Evolutionary conservation across 148 eudicot genomes (phyloP), one percentile per base, ranked within the genome.

Genomic region (Vaccinium vitisidaea): DNA sequence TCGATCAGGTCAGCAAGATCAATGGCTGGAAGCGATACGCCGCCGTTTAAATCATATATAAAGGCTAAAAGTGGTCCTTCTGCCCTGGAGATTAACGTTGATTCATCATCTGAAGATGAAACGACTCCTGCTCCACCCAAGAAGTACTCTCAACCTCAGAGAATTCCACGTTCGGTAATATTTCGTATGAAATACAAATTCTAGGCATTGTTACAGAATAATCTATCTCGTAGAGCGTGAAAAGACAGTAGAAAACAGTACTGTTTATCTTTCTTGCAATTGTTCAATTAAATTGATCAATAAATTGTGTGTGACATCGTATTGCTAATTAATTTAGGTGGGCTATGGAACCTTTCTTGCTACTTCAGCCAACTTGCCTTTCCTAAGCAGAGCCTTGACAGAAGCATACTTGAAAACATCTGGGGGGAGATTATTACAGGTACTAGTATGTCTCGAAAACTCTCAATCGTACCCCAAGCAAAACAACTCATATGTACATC

Each of bases 271-370:
- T 1, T 63, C 30, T 1, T 63, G 70, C 23, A n/a, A n/a, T 23
- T 23, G 70, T 85, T 73, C 18, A 0, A 3, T 1, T 6, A 14
- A 21, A 18, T 52, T 16, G 12, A 18, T 4, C 55, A 12, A 70
- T 49, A 39, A 16, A 46, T 21, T n/a, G 36, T 43, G 46, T 18
- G 54, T 23, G 7, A 52, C 52, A 21, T n/a, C 2, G 0, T 52
- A 77, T 49, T 25, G n/a, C 6, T 55, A 10, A 14, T 54, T 50
- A 8, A 4, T 9, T 46, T 86, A 91, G 93, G 89, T 39, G 61
- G 92, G 84, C 82, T 84, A 79, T 83, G 92, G 92, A 83, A 89
- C 91, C 39, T 46, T 89, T 61, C 15, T 90, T 11, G 91, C 89
- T 49, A 88, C 90, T 56, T 77, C 93, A 69, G 84, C 84, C 56